Evolutionary conservation across 805 yeast genomes (phyloP).

Genomic region (Wickerhamiella parazyma): DNA sequence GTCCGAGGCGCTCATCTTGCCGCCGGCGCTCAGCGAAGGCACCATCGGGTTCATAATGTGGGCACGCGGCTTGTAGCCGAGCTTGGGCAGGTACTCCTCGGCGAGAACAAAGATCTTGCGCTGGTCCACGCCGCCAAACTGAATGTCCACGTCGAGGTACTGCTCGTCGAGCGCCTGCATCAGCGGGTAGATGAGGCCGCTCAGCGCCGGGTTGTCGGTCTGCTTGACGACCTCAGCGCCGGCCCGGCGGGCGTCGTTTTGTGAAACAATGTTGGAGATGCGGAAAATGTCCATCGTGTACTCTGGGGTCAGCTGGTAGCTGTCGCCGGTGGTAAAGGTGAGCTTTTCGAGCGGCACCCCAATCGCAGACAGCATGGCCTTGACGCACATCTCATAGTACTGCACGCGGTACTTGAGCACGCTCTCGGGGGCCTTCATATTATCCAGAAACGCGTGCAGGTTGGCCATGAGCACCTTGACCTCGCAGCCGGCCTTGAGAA

Average conservation of each 20-base stretch:
- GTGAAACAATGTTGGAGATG: constrained; percentile 71
- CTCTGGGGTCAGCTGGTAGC: constrained; percentile 66
- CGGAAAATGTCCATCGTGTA: constrained; percentile 85
- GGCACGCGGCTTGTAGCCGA: constrained; percentile 95
- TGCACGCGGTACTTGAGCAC: constrained; percentile 78
- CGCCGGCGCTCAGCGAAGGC: constrained; percentile 94
- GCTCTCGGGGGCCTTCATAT: constrained; percentile 96
- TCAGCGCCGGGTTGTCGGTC: constrained; percentile 81
- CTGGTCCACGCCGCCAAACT: constrained; percentile 98
- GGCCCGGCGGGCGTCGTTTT: constrained; percentile 94
- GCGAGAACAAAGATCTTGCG: constrained; percentile 95
- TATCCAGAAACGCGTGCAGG: constrained; percentile 90
- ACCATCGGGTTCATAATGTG: constrained; percentile 99
- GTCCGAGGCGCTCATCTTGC: constrained; percentile 96
- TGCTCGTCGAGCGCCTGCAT: constrained; percentile 99
- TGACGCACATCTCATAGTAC: constrained; percentile 74
- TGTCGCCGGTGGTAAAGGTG: constrained; percentile 71
- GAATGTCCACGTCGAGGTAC: constrained; percentile 75
- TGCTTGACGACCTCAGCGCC: constrained; percentile 99
- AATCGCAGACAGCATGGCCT: constrained; percentile 71
- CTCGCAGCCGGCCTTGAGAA: constrained; percentile 90
- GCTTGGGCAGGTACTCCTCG: constrained; percentile 73
- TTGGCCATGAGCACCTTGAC: constrained; percentile 88
- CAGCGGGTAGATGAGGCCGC: constrained; percentile 91
- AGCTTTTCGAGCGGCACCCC: constrained; percentile 87